A percentile compares a stretch with the other conserved stretches of the same genome.
These are phyloP conservation scores for Hemisphaericaspora lyxosophila DNA, from an alignment of 1,139 yeast genomes.

Conservation along the genomic window DNA sequence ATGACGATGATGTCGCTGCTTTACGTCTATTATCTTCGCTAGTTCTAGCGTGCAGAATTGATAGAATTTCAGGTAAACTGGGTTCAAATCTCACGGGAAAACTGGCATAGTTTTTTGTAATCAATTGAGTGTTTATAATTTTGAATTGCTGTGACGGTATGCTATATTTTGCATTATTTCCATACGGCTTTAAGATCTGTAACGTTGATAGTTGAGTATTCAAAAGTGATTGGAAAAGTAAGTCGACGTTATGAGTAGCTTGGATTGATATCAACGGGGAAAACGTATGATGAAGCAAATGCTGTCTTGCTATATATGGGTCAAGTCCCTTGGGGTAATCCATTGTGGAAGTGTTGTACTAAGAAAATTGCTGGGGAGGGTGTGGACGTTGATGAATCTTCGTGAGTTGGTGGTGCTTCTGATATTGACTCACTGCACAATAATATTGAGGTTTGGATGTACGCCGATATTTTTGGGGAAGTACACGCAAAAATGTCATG, in stretches of 20 bases:
- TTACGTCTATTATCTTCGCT: constrained; percentile 3
- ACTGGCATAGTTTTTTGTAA: constrained; percentile 43
- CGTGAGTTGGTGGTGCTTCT: too few species aligned
- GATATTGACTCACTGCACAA: too few species aligned
- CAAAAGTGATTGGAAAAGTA: constrained; percentile 38
- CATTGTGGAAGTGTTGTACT: too few species aligned
- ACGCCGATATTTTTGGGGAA: neutral
- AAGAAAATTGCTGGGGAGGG: too few species aligned
- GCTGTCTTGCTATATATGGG: constrained; percentile 44
- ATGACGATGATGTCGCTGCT: constrained; percentile 2
- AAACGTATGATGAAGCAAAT: constrained; percentile 48
- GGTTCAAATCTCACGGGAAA: constrained; percentile 49
- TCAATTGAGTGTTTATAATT: constrained; percentile 42
- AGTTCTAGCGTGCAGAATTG: constrained; percentile 26
- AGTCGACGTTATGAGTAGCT: constrained; percentile 53
- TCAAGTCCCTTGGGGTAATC: constrained; percentile 42
- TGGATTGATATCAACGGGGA: constrained; percentile 60
- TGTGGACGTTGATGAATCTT: too few species aligned
- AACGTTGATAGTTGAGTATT: constrained; percentile 34
- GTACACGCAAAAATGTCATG: too few species aligned
- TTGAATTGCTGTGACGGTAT: constrained; percentile 37
- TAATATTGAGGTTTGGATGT: constrained; percentile 1
- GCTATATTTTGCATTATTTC: constrained; percentile 48
- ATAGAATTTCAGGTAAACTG: constrained; percentile 39
- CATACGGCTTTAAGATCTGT: constrained; percentile 41